Conservation (phyloP, 305 asterid genomes). For the Fraxinus latifolia region DNA sequence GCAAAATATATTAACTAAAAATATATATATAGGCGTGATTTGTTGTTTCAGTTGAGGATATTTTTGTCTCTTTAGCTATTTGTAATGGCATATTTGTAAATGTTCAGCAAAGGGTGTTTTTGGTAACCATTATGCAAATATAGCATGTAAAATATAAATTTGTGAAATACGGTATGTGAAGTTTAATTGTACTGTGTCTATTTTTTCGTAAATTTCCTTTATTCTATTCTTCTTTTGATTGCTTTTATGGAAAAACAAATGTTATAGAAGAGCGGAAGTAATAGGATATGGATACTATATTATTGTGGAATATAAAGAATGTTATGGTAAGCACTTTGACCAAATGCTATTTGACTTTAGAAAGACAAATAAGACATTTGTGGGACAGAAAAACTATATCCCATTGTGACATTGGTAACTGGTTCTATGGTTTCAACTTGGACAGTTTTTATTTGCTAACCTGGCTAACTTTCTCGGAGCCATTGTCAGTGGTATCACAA, state of each 20-base stretch:
- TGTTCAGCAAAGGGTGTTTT: not conserved
- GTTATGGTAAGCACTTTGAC: not conserved
- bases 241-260: not conserved
- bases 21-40: not conserved
- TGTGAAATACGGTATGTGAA: not conserved
- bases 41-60: not conserved
- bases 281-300: not conserved
- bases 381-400: not conserved
- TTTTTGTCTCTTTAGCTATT: not conserved
- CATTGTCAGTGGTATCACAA: not conserved
- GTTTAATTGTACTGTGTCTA: not conserved
- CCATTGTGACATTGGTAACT: not conserved
- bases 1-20: no score
- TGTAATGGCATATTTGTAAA: not conserved
- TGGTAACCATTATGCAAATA: not conserved
- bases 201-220: not conserved
- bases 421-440: not conserved
- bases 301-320: not conserved
- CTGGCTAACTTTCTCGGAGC: not conserved
- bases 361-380: not conserved
- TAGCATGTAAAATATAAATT: not conserved
- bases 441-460: not conserved
- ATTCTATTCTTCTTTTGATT: not conserved
- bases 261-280: not conserved
- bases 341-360: not conserved